These are phyloP conservation scores for Fusarium dlaminii DNA, from an alignment of 2,329 filamentous ascomycete genomes.

Conservation along the genomic window DNA sequence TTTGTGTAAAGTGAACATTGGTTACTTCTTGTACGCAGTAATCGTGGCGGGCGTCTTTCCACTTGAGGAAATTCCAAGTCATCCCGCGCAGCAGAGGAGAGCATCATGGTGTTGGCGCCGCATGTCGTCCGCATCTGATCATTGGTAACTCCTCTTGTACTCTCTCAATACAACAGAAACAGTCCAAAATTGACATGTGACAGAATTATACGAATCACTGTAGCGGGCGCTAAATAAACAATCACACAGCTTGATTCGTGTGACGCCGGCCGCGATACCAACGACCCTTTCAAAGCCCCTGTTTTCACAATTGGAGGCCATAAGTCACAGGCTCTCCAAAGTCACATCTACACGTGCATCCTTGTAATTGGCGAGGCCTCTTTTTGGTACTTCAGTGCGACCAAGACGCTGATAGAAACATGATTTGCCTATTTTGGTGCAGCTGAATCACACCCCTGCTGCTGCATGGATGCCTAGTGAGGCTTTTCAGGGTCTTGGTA, in stretches of 20 bases:
- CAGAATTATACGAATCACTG: not conserved
- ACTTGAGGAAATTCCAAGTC: not conserved
- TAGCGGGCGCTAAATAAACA: too few species aligned
- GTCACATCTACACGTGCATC: not conserved
- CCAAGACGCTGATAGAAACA: not conserved
- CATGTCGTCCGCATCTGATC: not conserved
- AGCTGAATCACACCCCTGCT: slow-evolving; percentile 17
- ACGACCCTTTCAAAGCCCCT: not conserved
- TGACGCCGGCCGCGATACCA: not conserved
- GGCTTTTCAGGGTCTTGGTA: not conserved
- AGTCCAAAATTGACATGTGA: not conserved
- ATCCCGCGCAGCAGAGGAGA: not conserved
- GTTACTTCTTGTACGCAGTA: accelerated
- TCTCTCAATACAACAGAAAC: accelerated
- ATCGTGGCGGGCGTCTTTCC: not conserved
- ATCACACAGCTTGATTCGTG: not conserved
- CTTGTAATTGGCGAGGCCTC: slow-evolving; percentile 10
- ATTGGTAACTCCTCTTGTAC: not conserved
- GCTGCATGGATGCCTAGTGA: not conserved
- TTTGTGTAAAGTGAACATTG: accelerated
- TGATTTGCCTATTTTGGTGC: not conserved
- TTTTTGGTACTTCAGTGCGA: slow-evolving; percentile 1
- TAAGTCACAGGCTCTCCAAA: not conserved
- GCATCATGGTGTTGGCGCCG: not conserved
- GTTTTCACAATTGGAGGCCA: not conserved